Conservation (phyloP, 352 stramenopile genomes). For the Peronospora destructor region DNA sequence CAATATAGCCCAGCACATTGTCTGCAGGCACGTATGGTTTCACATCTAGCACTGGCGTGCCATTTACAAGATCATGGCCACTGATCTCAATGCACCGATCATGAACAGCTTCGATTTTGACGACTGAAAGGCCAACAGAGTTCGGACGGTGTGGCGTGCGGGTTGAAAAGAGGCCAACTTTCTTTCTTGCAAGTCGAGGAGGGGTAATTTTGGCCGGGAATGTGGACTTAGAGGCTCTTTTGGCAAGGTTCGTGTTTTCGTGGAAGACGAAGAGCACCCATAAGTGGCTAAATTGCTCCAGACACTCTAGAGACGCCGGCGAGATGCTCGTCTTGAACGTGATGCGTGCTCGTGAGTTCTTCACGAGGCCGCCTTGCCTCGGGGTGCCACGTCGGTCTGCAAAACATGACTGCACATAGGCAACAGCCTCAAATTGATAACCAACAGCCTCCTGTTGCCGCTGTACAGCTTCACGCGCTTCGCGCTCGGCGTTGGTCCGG, state of each 20-base stretch:
- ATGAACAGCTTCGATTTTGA: conserved; percentile 86
- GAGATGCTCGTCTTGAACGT: conserved; percentile 72
- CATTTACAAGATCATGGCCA: conserved; percentile 92
- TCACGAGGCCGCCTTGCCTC: conserved; percentile 69
- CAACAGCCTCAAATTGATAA: conserved; percentile 71
- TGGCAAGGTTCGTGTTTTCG: conserved; percentile 83
- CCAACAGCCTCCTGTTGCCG: conserved; percentile 47
- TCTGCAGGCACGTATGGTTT: conserved; percentile 95
- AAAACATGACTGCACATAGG: conserved; percentile 78
- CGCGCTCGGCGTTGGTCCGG: conserved; percentile 64
- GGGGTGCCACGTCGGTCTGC: conserved; percentile 80
- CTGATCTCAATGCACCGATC: conserved; percentile 84
- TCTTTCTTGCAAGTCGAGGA: conserved; percentile 63
- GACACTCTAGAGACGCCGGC: conserved; percentile 59
- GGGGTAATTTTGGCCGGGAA: conserved; percentile 79
- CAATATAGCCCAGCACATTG: conserved; percentile 45
- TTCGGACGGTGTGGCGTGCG: conserved; percentile 95
- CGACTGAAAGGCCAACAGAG: conserved; percentile 88
- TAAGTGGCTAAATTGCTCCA: conserved; percentile 84
- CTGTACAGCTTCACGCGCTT: conserved; percentile 60
- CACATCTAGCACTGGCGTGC: conserved; percentile 96
- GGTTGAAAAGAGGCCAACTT: conserved; percentile 94
- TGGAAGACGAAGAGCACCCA: conserved; percentile 91
- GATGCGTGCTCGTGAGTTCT: conserved; percentile 57
- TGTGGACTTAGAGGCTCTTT: conserved; percentile 44